phyloP scores from a whole-genome alignment of 306 rosid species.

The Dalbergia oliveri region DNA sequence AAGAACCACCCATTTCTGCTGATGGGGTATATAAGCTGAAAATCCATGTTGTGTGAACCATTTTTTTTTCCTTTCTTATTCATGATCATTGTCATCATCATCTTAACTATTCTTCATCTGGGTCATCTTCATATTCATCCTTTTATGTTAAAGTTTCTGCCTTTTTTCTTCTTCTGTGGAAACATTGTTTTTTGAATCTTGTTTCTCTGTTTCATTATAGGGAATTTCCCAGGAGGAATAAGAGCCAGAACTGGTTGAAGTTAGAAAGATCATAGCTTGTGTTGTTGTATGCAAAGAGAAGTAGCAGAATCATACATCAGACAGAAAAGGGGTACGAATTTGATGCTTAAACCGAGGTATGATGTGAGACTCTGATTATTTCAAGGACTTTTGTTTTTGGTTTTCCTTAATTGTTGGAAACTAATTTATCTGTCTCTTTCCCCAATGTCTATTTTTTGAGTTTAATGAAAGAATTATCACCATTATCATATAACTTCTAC shows the following conservation, averaged over 20 bases:
- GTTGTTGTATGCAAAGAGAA: conserved; percentile 36
- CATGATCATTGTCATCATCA: neutral
- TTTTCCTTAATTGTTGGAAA: conserved; percentile 38
- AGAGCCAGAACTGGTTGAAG: conserved; percentile 27
- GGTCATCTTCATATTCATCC: conserved; percentile 26
- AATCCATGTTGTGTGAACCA: neutral
- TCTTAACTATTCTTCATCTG: conserved; percentile 32
- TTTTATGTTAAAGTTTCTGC: conserved; percentile 30
- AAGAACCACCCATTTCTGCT: conserved; percentile 36
- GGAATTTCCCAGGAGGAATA: conserved; percentile 3
- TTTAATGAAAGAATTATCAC: neutral
- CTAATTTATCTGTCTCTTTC: neutral
- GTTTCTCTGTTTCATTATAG: conserved; percentile 33
- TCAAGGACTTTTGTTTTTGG: conserved; percentile 18
- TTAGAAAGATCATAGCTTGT: conserved; percentile 33
- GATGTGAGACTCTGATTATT: conserved; percentile 38
- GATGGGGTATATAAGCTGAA: conserved; percentile 30
- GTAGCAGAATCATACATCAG: conserved; percentile 21
- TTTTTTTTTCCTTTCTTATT: neutral
- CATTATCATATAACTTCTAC: neutral
- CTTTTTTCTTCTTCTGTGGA: neutral
- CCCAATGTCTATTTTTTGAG: neutral
- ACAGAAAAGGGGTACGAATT: neutral
- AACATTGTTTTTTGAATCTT: neutral
- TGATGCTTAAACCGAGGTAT: conserved; percentile 42